These are phyloP conservation scores for Abrus pulchellus DNA, from an alignment of 306 rosid genomes.

Conservation along the genomic window DNA sequence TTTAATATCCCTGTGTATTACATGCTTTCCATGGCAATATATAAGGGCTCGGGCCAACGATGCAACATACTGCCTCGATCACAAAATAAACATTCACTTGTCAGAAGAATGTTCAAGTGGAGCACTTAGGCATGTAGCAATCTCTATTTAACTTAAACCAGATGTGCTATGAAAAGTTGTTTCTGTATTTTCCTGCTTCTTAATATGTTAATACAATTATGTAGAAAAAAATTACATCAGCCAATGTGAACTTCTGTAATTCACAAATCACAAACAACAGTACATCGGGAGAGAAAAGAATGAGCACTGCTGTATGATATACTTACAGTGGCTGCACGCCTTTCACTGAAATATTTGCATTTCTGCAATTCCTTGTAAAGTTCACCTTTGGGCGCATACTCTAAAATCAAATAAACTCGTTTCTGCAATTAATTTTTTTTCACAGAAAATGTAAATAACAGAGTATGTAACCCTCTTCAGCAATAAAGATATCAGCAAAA, in stretches of 20 bases:
- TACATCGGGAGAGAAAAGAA: background rate
- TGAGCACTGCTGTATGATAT: background rate
- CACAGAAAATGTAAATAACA: constrained; percentile 33
- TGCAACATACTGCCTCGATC: constrained; percentile 81
- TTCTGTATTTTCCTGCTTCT: background rate
- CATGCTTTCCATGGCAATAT: constrained; percentile 99
- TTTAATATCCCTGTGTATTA: constrained; percentile 95
- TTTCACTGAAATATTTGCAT: constrained; percentile 97
- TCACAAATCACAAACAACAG: background rate
- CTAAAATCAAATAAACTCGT: constrained; percentile 92
- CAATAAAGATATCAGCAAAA: constrained; percentile 13
- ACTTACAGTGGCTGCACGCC: constrained; percentile 99
- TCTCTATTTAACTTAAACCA: background rate
- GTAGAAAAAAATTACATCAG: background rate
- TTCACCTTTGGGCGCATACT: constrained; percentile 99
- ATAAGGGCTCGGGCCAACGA: constrained; percentile 97
- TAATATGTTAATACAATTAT: background rate
- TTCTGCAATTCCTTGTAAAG: constrained; percentile 96
- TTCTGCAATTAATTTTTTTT: constrained; percentile 66
- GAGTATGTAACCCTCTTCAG: constrained; percentile 8
- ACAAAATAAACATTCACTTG: constrained; percentile 36
- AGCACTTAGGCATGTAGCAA: background rate
- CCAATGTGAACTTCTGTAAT: background rate
- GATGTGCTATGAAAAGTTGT: background rate
- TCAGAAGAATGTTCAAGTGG: constrained; percentile 27